These are phyloP conservation scores for Globisporangium iwayamae DNA, from an alignment of 352 stramenopile species.

Conservation along the genomic window DNA sequence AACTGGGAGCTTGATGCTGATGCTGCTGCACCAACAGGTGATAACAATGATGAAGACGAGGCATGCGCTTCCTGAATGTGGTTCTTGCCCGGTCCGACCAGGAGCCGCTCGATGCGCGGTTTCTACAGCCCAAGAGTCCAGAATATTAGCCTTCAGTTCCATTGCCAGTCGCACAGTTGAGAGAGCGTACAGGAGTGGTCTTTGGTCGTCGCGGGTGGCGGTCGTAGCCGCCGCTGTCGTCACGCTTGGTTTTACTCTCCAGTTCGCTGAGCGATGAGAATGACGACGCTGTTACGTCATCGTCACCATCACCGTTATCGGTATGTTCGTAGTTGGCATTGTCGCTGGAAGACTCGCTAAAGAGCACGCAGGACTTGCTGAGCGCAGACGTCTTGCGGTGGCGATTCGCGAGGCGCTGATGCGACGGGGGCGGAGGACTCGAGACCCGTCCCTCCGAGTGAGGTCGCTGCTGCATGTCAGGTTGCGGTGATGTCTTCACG, in stretches of 20 bases:
- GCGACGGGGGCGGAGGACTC: neutral
- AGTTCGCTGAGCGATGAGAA: neutral
- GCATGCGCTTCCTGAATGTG: slow-evolving; percentile 11
- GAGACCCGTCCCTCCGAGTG: slow-evolving; percentile 8
- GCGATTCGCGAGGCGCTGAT: neutral
- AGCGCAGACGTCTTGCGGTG: slow-evolving; percentile 7
- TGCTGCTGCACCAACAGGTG: too few relatives aligned
- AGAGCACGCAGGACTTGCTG: slow-evolving; percentile 18
- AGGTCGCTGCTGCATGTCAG: slow-evolving; percentile 7
- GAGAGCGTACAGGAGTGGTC: slow-evolving; percentile 29
- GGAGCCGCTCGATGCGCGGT: slow-evolving; percentile 33
- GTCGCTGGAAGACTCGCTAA: neutral
- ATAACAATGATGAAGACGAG: neutral
- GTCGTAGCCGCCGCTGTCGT: neutral
- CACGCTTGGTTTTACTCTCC: neutral
- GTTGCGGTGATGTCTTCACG: neutral
- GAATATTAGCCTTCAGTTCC: neutral
- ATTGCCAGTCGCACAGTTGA: neutral
- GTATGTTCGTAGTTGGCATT: neutral
- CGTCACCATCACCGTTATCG: neutral
- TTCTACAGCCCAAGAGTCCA: slow-evolving; percentile 23
- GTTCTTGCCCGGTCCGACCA: slow-evolving; percentile 26
- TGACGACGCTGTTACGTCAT: neutral
- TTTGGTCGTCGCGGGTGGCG: slow-evolving; percentile 27
- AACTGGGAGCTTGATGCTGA: neutral